Base-by-base conservation (phyloP, 257 asterid species). In the Scutellaria barbata region DNA sequence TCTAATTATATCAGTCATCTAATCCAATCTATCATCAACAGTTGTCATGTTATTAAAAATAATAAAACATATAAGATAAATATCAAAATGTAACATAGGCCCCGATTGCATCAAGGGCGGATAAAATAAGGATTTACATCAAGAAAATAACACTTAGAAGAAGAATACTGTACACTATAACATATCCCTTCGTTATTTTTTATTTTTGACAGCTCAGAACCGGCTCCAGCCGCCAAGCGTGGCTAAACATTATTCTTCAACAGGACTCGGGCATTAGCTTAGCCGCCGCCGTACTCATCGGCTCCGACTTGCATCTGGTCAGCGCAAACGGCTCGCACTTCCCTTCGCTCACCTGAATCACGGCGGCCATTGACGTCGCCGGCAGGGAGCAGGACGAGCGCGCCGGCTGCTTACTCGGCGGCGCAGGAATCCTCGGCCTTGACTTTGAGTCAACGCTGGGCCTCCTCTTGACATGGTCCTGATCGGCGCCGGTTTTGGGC, bases 301-400 rank as follows among this genome's bases (percentile, higher is more conserved):
- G 98, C 92, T 93, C 98, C 6, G 98, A 93, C 82, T 90, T 93
- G 71, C 98, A 93, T 77, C 98, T 80, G 0, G 96, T 89, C 81
- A 90, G 79, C 78, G 74, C 92, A n/a, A 83, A 82, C 66, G 98
- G 95, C 87, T 90, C 97, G 58, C 85, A 81, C 16, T 43, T 56
- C 7, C 77, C 90, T 0, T 81, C 89, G 39, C 8, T 80, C 20
- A 6, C 63, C 55, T 58, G 55, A 80, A 81, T 81, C 84, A 80
- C 71, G 1, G 85, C 74, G 45, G 92, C 91, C 43, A 83, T 86
- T 83, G 86, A 68, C 16, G 90, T 89, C 20, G 85, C 77, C 17
- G 84, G 94, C 37, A 84, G 67, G 2, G 92, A 80, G 73, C 96
- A 88, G 0, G 95, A 90, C 13, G 96, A 90, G 54, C 96, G 75